Conservation (phyloP, 768 basidiomycete genomes). For the Boletus sp. region DNA sequence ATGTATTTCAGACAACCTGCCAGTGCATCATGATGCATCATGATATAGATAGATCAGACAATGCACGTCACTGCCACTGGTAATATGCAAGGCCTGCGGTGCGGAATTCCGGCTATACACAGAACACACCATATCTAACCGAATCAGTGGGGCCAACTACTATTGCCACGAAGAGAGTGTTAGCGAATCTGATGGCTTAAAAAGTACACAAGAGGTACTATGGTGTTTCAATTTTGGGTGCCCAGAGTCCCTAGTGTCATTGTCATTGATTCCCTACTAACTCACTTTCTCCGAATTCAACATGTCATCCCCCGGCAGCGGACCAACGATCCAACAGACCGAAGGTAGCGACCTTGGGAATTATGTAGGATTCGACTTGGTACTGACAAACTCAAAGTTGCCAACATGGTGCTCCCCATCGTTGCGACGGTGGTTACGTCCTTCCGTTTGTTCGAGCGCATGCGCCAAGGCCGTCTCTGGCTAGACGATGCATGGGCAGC, state of each 20-base stretch:
- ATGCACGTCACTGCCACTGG: too few relatives aligned
- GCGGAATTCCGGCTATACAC: too few relatives aligned
- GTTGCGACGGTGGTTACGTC: not conserved
- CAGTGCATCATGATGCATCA: too few relatives aligned
- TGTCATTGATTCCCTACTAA: not conserved
- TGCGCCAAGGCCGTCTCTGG: conserved; percentile 1
- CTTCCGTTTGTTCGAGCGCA: not conserved
- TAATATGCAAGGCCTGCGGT: too few relatives aligned
- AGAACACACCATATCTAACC: too few relatives aligned
- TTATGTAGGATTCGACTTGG: too few relatives aligned
- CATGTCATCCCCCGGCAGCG: not conserved
- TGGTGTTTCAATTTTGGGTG: not conserved
- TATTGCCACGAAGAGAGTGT: too few relatives aligned
- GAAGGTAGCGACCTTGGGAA: not conserved
- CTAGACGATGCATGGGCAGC: not conserved
- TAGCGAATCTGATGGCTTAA: too few relatives aligned
- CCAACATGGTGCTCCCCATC: not conserved
- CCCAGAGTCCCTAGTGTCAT: not conserved
- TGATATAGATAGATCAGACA: too few relatives aligned
- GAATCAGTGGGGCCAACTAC: too few relatives aligned
- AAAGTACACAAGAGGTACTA: not conserved
- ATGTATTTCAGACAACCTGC: too few relatives aligned
- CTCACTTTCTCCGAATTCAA: not conserved
- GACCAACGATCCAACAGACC: conserved; percentile 1
- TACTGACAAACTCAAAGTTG: not conserved